Evolutionary conservation across 345 rosid genomes (phyloP).

Genomic region (Carallia pectinifolia): DNA sequence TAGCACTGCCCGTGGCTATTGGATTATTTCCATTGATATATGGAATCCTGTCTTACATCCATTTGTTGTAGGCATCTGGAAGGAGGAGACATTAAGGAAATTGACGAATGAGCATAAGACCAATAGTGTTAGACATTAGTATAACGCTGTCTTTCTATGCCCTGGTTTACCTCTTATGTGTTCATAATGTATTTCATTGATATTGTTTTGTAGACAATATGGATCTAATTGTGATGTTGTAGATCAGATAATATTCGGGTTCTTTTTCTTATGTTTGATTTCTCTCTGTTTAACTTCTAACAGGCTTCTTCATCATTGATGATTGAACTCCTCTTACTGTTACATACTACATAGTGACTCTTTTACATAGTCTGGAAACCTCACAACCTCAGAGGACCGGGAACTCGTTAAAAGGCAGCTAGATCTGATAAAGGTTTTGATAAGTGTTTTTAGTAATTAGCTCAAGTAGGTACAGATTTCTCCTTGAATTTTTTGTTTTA

Average conservation of each 20-base stretch:
- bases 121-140: too few species aligned
- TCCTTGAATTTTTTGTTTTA: not conserved
- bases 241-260: not conserved
- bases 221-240: not conserved
- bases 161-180: too few species aligned
- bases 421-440: slow-evolving; percentile 88
- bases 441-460: slow-evolving; percentile 10
- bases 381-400: slow-evolving; percentile 68
- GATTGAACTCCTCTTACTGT: slow-evolving; percentile 80
- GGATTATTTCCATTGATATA: too few species aligned
- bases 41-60: too few species aligned
- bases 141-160: too few species aligned
- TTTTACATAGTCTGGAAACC: slow-evolving; percentile 90
- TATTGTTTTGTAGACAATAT: too few species aligned
- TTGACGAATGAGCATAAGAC: too few species aligned
- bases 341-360: slow-evolving; percentile 82
- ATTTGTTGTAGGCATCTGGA: too few species aligned
- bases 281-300: slow-evolving; percentile 14
- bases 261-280: not conserved
- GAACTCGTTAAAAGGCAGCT: slow-evolving; percentile 91
- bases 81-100: too few species aligned
- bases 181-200: too few species aligned
- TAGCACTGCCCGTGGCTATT: too few species aligned
- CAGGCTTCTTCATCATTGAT: slow-evolving; percentile 71
- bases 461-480: slow-evolving; percentile 8